A percentile compares a stretch with the other conserved stretches of the same genome.
These are phyloP conservation scores for Gremmenia infestans DNA, from an alignment of 2,329 filamentous ascomycete genomes.

Conservation along the genomic window DNA sequence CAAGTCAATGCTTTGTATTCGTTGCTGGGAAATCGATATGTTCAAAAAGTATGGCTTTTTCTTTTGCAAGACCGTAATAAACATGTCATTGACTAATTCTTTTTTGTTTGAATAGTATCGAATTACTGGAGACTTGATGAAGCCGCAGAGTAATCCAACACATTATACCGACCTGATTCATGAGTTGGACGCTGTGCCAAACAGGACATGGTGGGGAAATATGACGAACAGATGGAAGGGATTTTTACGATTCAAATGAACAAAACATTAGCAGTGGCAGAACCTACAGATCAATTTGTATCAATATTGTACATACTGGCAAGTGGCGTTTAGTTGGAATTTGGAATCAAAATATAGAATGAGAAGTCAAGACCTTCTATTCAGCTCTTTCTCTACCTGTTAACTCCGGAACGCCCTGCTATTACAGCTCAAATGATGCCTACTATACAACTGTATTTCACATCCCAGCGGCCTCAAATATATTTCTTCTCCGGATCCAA, in stretches of 20 bases:
- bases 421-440: neutral
- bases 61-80: neutral
- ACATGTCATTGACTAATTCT: neutral
- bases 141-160: slow-evolving; percentile 57
- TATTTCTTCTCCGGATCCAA: slow-evolving; percentile 82
- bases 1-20: slow-evolving; percentile 57
- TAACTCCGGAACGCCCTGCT: slow-evolving; percentile 18
- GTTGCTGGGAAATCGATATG: slow-evolving; percentile 55
- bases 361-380: slow-evolving; percentile 1
- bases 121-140: slow-evolving; percentile 45
- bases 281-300: slow-evolving; percentile 3
- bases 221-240: slow-evolving; percentile 52
- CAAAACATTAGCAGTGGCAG: neutral
- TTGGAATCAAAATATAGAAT: neutral
- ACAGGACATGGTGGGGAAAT: slow-evolving; percentile 48
- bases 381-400: slow-evolving; percentile 5
- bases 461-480: slow-evolving; percentile 45
- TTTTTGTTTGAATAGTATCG: slow-evolving; percentile 36
- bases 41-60: slow-evolving; percentile 41
- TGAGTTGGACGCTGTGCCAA: slow-evolving; percentile 60
- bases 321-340: slow-evolving; percentile 4
- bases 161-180: slow-evolving; percentile 57
- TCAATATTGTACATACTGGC: neutral
- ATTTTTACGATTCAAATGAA: slow-evolving; percentile 51
- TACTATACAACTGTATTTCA: slow-evolving; percentile 1